Evolutionary conservation across 768 basidiomycete genomes (phyloP).

Genomic region (Mycena amicta): DNA sequence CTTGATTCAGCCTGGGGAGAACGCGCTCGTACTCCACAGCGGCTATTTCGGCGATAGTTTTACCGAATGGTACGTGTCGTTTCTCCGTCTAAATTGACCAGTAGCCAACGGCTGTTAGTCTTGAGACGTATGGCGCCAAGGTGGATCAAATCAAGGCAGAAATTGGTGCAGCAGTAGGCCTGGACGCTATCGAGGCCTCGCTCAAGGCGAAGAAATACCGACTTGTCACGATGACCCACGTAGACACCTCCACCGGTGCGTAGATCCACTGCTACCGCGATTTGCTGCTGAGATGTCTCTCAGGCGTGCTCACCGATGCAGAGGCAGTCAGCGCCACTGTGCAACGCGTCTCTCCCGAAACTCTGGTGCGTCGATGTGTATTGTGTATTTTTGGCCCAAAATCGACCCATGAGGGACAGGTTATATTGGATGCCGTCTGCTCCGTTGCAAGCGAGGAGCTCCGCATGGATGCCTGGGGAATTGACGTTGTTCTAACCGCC

Average conservation of each 20-base stretch:
- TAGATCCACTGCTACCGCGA: constrained; percentile 5
- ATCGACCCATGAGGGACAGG: constrained; percentile 36
- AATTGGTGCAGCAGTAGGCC: constrained; percentile 74
- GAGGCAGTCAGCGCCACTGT: constrained; percentile 76
- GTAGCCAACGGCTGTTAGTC: no score
- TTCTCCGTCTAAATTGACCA: background rate
- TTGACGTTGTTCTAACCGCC: constrained; percentile 87
- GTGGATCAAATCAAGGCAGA: constrained; percentile 84
- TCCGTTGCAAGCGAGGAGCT: constrained; percentile 96
- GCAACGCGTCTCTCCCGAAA: constrained; percentile 77
- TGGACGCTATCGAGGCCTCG: constrained; percentile 63
- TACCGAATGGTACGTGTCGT: constrained; percentile 68
- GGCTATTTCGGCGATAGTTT: constrained; percentile 97
- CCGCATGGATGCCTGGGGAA: constrained; percentile 87
- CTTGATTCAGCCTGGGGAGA: constrained; percentile 79
- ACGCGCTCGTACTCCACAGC: constrained; percentile 80
- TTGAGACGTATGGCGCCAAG: constrained; percentile 85
- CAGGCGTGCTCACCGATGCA: constrained; percentile 85
- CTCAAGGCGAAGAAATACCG: constrained; percentile 84
- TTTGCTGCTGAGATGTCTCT: constrained; percentile 3
- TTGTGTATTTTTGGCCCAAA: constrained; percentile 11
- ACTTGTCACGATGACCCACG: constrained; percentile 90
- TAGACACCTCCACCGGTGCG: constrained; percentile 84
- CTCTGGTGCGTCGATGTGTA: constrained; percentile 54
- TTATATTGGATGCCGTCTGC: constrained; percentile 92